These are phyloP conservation scores for Kazachstania taianensis DNA, from an alignment of 805 yeast species.

Conservation along the genomic window DNA sequence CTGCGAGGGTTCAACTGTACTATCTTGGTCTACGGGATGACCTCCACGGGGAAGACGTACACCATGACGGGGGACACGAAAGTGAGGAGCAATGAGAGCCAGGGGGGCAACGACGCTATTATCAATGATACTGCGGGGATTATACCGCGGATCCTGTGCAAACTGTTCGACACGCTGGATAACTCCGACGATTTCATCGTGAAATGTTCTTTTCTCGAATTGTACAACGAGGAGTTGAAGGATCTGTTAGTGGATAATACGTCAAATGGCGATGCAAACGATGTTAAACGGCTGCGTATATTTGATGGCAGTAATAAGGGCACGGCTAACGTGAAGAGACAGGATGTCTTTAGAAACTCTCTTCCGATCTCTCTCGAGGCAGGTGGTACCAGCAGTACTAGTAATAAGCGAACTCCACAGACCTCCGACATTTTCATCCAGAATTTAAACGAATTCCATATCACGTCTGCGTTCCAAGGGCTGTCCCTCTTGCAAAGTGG, in stretches of 20 bases:
- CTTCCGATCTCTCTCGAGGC: slow-evolving; percentile 4
- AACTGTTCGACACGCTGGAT: slow-evolving; percentile 45
- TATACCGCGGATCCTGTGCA: slow-evolving; percentile 48
- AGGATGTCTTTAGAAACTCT: slow-evolving; percentile 1
- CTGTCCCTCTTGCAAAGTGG: slow-evolving; percentile 47
- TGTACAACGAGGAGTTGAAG: slow-evolving; percentile 76
- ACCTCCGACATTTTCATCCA: slow-evolving; percentile 41
- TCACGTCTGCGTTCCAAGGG: slow-evolving; percentile 47
- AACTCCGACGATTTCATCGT: slow-evolving; percentile 51
- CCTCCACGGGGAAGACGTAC: slow-evolving; percentile 83
- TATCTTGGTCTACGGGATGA: slow-evolving; percentile 81
- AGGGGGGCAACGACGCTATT: slow-evolving; percentile 18
- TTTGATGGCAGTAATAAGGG: slow-evolving; percentile 32
- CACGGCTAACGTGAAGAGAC: background rate
- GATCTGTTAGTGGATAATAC: slow-evolving; percentile 43
- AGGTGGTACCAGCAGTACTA: slow-evolving; percentile 12
- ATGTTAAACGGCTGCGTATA: slow-evolving; percentile 39
- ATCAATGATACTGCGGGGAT: slow-evolving; percentile 48
- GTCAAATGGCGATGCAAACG: background rate
- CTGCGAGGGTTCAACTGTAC: slow-evolving; percentile 73
- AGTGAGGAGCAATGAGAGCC: slow-evolving; percentile 7
- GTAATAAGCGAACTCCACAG: slow-evolving; percentile 8
- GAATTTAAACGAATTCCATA: slow-evolving; percentile 52
- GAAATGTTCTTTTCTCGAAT: slow-evolving; percentile 71
- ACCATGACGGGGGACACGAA: slow-evolving; percentile 64